phyloP scores from a whole-genome alignment of 2,329 filamentous ascomycete genomes.

The Colletotrichum abscissum region DNA sequence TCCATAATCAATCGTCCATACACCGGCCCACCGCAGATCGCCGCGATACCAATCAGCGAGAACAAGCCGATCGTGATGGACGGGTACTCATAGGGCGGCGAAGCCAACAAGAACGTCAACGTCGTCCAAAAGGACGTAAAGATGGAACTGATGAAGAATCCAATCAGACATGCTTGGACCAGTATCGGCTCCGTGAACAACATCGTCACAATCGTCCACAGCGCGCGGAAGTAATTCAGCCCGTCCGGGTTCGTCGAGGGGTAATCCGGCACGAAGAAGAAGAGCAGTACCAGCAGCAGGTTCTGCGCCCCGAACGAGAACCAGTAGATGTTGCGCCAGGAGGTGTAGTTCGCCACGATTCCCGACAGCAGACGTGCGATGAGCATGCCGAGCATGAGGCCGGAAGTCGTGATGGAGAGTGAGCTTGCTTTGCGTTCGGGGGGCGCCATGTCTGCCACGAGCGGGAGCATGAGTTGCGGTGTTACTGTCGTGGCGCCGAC shows the following conservation, averaged over 20 bases:
- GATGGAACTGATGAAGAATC: slow-evolving; percentile 66
- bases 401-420: slow-evolving; percentile 80
- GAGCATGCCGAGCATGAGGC: slow-evolving; percentile 80
- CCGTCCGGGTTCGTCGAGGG: slow-evolving; percentile 76
- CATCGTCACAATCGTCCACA: slow-evolving; percentile 74
- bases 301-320: slow-evolving; percentile 78
- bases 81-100: slow-evolving; percentile 74
- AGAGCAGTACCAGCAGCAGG: slow-evolving; percentile 72
- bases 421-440: slow-evolving; percentile 74
- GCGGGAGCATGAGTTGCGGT: slow-evolving; percentile 81
- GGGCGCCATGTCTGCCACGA: slow-evolving; percentile 83
- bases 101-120: slow-evolving; percentile 81
- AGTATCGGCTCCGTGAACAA: slow-evolving; percentile 74
- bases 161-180: slow-evolving; percentile 75
- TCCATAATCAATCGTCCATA: slow-evolving; percentile 80
- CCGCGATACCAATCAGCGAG: slow-evolving; percentile 78
- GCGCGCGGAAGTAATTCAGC: slow-evolving; percentile 72
- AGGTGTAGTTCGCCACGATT: slow-evolving; percentile 77
- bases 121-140: slow-evolving; percentile 72
- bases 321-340: slow-evolving; percentile 86
- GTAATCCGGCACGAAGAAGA: slow-evolving; percentile 83
- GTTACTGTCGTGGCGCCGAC: slow-evolving; percentile 84
- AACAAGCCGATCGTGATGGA: slow-evolving; percentile 81
- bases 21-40: slow-evolving; percentile 75
- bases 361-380: slow-evolving; percentile 81